These are phyloP conservation scores for Leccinum imitatum DNA, from an alignment of 768 basidiomycete genomes.

Conservation along the genomic window DNA sequence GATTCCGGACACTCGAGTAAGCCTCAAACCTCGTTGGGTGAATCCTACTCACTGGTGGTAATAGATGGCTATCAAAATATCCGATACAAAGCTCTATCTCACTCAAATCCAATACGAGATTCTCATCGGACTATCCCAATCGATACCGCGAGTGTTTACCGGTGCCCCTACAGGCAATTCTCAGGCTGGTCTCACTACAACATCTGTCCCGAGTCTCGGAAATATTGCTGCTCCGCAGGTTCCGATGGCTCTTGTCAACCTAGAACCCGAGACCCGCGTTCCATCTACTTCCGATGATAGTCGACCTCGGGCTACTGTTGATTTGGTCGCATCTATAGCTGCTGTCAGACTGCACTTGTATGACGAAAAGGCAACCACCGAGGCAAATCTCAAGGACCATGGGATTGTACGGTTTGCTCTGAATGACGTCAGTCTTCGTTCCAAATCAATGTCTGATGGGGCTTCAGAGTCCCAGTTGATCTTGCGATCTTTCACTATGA, in stretches of 20 bases:
- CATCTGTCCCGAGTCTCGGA: constrained; percentile 15
- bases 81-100: constrained; percentile 80
- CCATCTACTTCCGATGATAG: constrained; percentile 22
- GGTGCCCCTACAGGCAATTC: constrained; percentile 43
- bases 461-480: constrained; percentile 86
- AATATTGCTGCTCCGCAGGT: constrained; percentile 3
- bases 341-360: constrained; percentile 85
- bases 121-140: constrained; percentile 61
- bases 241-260: constrained; percentile 15
- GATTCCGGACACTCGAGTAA: constrained; percentile 76
- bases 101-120: constrained; percentile 83
- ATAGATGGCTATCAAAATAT: constrained; percentile 71
- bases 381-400: constrained; percentile 62
- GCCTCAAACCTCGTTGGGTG: constrained; percentile 3
- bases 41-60: constrained; percentile 8
- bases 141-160: constrained; percentile 66
- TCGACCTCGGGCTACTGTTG: constrained; percentile 62
- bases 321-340: constrained; percentile 69
- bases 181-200: constrained; percentile 28
- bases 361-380: constrained; percentile 58
- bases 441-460: constrained; percentile 81
- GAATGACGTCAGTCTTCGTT: constrained; percentile 71
- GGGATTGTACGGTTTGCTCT: constrained; percentile 87
- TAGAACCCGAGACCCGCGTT: constrained; percentile 57
- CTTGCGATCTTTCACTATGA: constrained; percentile 89